These are phyloP conservation scores for Canavalia ensiformis DNA, from an alignment of 306 rosid species.

Conservation along the genomic window DNA sequence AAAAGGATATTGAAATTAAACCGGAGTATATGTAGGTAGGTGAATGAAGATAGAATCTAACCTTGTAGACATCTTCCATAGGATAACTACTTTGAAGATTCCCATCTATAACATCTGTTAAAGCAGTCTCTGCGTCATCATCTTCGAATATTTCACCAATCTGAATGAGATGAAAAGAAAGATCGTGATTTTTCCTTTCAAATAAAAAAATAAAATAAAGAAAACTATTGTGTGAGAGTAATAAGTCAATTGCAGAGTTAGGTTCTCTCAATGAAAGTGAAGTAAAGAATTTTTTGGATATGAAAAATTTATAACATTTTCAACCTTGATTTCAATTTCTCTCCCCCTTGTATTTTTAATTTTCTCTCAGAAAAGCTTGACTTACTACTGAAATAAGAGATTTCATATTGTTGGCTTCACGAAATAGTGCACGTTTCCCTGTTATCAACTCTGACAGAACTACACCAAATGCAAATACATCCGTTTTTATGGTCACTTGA, in stretches of 20 bases:
- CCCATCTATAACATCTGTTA: slow-evolving; percentile 68
- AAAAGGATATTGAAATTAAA: not conserved
- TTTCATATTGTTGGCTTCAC: slow-evolving; percentile 67
- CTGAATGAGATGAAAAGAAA: slow-evolving; percentile 54
- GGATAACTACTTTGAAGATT: slow-evolving; percentile 71
- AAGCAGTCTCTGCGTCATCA: slow-evolving; percentile 58
- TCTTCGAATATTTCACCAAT: slow-evolving; percentile 66
- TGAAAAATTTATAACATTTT: not conserved
- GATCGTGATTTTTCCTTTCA: slow-evolving; percentile 11
- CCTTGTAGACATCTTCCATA: slow-evolving; percentile 63
- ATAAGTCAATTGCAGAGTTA: not conserved
- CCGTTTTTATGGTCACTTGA: slow-evolving; percentile 83
- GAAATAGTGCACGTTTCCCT: slow-evolving; percentile 75
- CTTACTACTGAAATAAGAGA: slow-evolving; percentile 74
- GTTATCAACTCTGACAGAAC: slow-evolving; percentile 83
- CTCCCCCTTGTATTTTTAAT: not conserved
- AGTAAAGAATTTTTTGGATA: not conserved
- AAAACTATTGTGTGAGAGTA: not conserved
- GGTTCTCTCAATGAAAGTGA: not conserved
- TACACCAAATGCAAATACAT: slow-evolving; percentile 93
- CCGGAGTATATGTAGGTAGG: not conserved
- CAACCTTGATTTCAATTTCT: slow-evolving; percentile 12
- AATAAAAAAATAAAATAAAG: not conserved
- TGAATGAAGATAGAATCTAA: slow-evolving; percentile 31
- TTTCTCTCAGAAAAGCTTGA: not conserved